A percentile compares a stretch with the other conserved stretches of the same genome.
These are phyloP conservation scores for Calycina herbarum DNA, from an alignment of 2,329 filamentous ascomycete genomes.

Conservation along the genomic window DNA sequence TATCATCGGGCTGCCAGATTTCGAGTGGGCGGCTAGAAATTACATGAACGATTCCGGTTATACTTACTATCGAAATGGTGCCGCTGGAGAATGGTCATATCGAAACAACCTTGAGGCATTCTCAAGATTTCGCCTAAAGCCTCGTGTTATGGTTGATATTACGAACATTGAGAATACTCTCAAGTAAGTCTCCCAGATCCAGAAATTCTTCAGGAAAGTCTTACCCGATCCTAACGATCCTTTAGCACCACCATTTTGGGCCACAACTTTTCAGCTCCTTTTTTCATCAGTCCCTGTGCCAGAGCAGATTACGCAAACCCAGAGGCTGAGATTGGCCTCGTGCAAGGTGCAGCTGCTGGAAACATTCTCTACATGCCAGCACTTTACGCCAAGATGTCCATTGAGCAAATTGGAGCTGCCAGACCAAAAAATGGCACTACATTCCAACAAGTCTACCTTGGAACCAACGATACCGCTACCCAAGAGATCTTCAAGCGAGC, in stretches of 20 bases:
- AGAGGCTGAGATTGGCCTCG: conserved; percentile 50
- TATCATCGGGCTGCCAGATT: conserved; percentile 53
- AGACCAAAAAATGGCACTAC: conserved; percentile 11
- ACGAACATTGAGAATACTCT: conserved; percentile 42
- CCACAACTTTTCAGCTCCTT: conserved; percentile 53
- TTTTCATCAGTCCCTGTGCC: conserved; percentile 52
- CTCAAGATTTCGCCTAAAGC: conserved; percentile 48
- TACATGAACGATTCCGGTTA: conserved; percentile 49
- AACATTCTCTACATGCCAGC: conserved; percentile 20
- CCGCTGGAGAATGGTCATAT: conserved; percentile 55
- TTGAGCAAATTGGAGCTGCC: conserved; percentile 18
- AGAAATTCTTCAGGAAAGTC: neutral
- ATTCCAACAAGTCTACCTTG: conserved; percentile 30
- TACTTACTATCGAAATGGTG: conserved; percentile 59
- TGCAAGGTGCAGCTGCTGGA: conserved; percentile 39
- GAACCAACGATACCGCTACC: conserved; percentile 17
- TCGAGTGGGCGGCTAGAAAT: conserved; percentile 52
- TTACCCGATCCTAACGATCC: neutral
- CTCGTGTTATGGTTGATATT: conserved; percentile 52
- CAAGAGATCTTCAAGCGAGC: conserved; percentile 23
- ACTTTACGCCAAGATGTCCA: conserved; percentile 14
- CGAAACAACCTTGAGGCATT: conserved; percentile 58
- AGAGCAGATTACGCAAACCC: conserved; percentile 48
- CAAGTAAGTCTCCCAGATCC: neutral
- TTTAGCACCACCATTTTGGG: conserved; percentile 49